Evolutionary conservation across 1,284 basidiomycete genomes (phyloP), one percentile per base, ranked within the genome.

Genomic region (Afroboletus lepidellus): DNA sequence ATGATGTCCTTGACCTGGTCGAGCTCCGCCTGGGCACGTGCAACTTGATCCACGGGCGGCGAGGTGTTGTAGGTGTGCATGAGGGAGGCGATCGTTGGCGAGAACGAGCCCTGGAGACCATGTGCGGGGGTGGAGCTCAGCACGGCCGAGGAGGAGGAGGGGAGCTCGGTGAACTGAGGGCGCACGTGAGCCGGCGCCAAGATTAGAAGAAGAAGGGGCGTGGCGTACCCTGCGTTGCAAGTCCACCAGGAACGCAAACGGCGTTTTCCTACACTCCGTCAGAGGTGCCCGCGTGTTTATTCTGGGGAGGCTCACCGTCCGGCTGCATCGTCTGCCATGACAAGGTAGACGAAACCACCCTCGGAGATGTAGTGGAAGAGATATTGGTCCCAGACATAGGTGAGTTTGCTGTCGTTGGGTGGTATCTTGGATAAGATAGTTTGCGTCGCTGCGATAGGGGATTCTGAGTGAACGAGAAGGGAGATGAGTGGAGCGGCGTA

Each of bases 1-100:
- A 98, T 97, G 72, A 98, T 94, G 62, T 96, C 90, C 72, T 98
- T 98, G 44, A 96, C 94, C 63, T 94, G 90, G 56, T 89, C 88
- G 29, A 99, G 79, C 67, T 99, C 95, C 9, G 80, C 81, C 67
- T 95, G 94, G 3, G 97, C 96, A 57, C 92, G 88, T 30, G 85
- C 76, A 53, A 98, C 85, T 53, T 95, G 93, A 68, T 99, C 96
- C n/a, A 80, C 76, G 8, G 93, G 92, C n/a, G 94, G 94, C 15
- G 85, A 75, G 33, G 90, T 90, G 65, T 93, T 94, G 77, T 92
- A 98, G 50, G 85, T 83, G 62, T 90, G 80, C 81, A 96, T 86
- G 56, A 96, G 78, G 60, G 83, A 72, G 5, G 80, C 78, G 54
- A 91, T 84, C 2, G 76, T 77, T 27, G 81, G 80, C 1, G 80